Evolutionary conservation across 257 asterid genomes (phyloP).

Genomic region (Plectranthus barbatus): DNA sequence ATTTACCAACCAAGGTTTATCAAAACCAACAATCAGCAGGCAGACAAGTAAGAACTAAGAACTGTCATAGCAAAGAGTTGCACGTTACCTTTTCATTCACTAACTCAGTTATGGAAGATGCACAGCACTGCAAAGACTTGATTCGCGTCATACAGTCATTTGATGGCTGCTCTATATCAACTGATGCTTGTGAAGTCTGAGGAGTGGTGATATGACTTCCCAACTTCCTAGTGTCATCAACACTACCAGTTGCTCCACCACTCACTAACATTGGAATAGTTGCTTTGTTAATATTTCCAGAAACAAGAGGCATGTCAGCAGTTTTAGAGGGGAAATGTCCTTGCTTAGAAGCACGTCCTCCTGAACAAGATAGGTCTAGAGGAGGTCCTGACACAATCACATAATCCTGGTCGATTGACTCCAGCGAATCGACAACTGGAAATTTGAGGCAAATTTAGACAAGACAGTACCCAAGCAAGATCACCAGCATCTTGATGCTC

Average conservation of each 20-base stretch:
- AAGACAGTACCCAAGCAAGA: slow-evolving; percentile 14
- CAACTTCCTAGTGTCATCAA: slow-evolving; percentile 32
- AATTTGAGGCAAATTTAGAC: slow-evolving; percentile 17
- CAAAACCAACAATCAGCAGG: not conserved
- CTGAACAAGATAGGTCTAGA: slow-evolving; percentile 51
- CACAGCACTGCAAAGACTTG: slow-evolving; percentile 59
- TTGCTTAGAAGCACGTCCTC: slow-evolving; percentile 40
- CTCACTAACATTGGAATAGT: slow-evolving; percentile 38
- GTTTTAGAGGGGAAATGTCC: slow-evolving; percentile 44
- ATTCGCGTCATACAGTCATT: slow-evolving; percentile 63
- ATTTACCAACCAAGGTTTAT: not conserved
- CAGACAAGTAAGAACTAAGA: not conserved
- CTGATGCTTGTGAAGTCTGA: slow-evolving; percentile 52
- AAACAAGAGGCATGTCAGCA: slow-evolving; percentile 25
- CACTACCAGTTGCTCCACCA: slow-evolving; percentile 31
- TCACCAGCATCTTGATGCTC: not conserved
- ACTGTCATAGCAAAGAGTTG: not conserved
- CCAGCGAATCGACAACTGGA: slow-evolving; percentile 59
- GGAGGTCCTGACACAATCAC: slow-evolving; percentile 79
- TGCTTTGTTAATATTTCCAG: slow-evolving; percentile 27
- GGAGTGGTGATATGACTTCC: slow-evolving; percentile 52
- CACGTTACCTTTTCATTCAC: slow-evolving; percentile 68
- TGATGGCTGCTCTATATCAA: slow-evolving; percentile 57
- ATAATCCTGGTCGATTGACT: slow-evolving; percentile 81
- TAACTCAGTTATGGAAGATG: slow-evolving; percentile 61